phyloP scores from a whole-genome alignment of 371 early-diverging fungal species.

The Mortierella sp. region DNA sequence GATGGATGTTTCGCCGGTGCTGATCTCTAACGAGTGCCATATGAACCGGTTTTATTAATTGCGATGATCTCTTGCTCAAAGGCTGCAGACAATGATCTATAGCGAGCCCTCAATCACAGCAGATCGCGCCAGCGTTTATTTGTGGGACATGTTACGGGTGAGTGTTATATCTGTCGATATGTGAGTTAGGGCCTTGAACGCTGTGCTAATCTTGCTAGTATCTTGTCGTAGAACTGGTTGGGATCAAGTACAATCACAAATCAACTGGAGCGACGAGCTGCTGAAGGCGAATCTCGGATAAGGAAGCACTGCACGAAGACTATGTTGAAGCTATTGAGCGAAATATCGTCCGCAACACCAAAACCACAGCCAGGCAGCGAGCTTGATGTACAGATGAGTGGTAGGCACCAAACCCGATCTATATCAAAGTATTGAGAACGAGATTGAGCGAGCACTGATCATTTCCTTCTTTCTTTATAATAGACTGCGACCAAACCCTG shows the following conservation, averaged over 20 bases:
- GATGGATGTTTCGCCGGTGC: background rate
- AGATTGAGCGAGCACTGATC: no score
- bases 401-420: background rate
- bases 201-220: no score
- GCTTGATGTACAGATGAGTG: background rate
- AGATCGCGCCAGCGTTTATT: slow-evolving; percentile 30
- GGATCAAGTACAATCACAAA: background rate
- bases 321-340: slow-evolving; percentile 20
- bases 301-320: slow-evolving; percentile 18
- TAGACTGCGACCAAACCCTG: slow-evolving; percentile 30
- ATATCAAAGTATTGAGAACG: background rate
- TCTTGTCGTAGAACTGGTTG: slow-evolving; percentile 1
- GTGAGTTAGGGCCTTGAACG: no score
- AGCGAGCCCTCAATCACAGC: slow-evolving; percentile 9
- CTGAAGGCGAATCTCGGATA: slow-evolving; percentile 8
- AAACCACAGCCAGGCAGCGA: background rate
- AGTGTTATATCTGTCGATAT: background rate
- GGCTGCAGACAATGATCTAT: slow-evolving; percentile 23
- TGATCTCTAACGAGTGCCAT: background rate
- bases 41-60: background rate
- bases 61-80: background rate
- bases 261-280: slow-evolving; percentile 6
- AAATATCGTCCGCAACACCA: background rate
- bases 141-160: slow-evolving; percentile 36
- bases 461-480: no score